These are phyloP conservation scores for Henckelia pumila DNA, from an alignment of 257 asterid species.

Conservation along the genomic window DNA sequence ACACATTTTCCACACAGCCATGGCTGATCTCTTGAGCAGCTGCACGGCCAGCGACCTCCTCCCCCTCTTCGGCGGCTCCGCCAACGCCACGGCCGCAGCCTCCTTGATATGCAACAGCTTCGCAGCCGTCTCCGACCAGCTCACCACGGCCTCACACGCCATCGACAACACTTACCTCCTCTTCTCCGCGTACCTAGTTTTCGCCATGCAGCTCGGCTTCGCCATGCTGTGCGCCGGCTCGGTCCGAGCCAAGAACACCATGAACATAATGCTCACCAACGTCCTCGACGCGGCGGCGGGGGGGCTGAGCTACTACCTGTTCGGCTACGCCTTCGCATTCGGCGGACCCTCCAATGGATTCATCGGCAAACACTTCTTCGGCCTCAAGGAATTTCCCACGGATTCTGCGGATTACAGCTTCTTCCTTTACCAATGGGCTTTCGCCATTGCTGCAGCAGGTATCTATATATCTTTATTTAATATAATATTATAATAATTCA, in stretches of 20 bases:
- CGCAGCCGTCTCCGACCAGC: constrained; percentile 34
- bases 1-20: not conserved
- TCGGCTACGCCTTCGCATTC: constrained; percentile 67
- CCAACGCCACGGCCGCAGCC: constrained; percentile 61
- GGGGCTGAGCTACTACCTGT: constrained; percentile 64
- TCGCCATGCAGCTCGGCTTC: constrained; percentile 73
- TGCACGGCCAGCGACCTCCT: constrained; percentile 58
- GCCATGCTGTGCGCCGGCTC: constrained; percentile 83
- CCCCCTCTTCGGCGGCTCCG: constrained; percentile 46
- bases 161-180: constrained; percentile 60
- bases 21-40: constrained; percentile 30
- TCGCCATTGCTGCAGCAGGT: constrained; percentile 82
- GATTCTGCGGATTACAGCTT: constrained; percentile 47
- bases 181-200: constrained; percentile 63
- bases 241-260: constrained; percentile 65
- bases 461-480: not conserved
- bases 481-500: too few relatives aligned
- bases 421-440: constrained; percentile 73
- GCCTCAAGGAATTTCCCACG: constrained; percentile 47
- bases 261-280: constrained; percentile 71
- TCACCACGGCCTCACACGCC: constrained; percentile 46
- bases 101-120: constrained; percentile 49
- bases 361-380: constrained; percentile 59
- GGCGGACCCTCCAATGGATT: constrained; percentile 64
- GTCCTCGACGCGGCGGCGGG: constrained; percentile 80